Evolutionary conservation across 1,139 yeast genomes (phyloP), one percentile per base, ranked within the genome.

Genomic region (Saccharomycopsis hybrid): DNA sequence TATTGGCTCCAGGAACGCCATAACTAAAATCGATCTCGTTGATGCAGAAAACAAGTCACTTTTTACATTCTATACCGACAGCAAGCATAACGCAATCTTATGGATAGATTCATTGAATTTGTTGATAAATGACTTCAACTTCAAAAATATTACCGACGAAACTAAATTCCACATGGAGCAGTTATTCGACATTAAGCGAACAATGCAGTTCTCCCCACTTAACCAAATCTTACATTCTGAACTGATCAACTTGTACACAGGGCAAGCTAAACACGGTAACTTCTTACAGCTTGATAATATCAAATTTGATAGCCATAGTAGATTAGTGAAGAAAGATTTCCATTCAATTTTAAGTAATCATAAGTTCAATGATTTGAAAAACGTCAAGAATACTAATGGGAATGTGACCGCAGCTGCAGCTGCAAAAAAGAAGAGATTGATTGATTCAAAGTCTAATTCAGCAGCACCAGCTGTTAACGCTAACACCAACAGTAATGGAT

Each of bases 71-170:
- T 51, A 45, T n/a, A 41, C 50, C 2, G 49, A 48, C 24, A 51
- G 36, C 30, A 27, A 25, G 11, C 25, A 41, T 8, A 9, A 30
- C n/a, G 53, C 53, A n/a, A 44, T 42, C 5, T 25, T 52, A 11
- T 52, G 55, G 55, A 40, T 36, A 3, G 55, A 52, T 30, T 30
- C 47, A n/a, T 44, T 52, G 33, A 52, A 47, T 27, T 44, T 49
- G 9, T 36, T 52, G 9, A 50, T 46, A n/a, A n/a, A n/a, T n/a
- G n/a, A n/a, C 18, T 52, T 49, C 43, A 31, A 33, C 5, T 50
- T 49, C 41, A 44, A 28, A 1, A 32, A 47, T n/a, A 37, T 52
- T 18, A 37, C 51, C 9, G 42, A 46, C n/a, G 48, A 50, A 36
- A 47, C 53, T 8, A 47, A 50, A 41, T 36, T n/a, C 2, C 51